Evolutionary conservation across 352 stramenopile species (phyloP).

Genomic region (Globisporangium sylvaticum): DNA sequence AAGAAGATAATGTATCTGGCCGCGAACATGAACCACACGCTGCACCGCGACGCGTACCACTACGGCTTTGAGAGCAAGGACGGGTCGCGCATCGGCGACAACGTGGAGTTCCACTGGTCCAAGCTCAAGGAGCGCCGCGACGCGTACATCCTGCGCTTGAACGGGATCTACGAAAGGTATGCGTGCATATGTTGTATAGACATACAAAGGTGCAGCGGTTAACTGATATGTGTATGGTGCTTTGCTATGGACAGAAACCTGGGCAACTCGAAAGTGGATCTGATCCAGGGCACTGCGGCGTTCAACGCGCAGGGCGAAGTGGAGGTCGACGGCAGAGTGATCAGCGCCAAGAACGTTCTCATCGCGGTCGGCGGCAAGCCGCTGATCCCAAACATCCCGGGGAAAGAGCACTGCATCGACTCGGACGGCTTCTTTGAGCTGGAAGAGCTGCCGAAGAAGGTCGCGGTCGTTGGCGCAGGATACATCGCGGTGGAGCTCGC

Average conservation of each 20-base stretch:
- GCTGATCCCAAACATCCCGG: constrained; percentile 55
- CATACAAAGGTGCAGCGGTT: not conserved
- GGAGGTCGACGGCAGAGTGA: constrained; percentile 61
- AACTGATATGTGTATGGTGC: not conserved
- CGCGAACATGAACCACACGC: constrained; percentile 53
- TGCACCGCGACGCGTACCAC: constrained; percentile 47
- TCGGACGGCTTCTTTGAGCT: constrained; percentile 98
- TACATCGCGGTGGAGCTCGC: constrained; percentile 99
- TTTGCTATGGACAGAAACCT: constrained; percentile 59
- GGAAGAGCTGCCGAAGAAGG: constrained; percentile 87
- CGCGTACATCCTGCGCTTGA: constrained; percentile 93
- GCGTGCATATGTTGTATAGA: not conserved
- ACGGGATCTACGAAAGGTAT: constrained; percentile 93
- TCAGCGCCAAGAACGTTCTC: constrained; percentile 56
- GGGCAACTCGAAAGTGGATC: constrained; percentile 85
- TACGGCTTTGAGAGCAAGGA: constrained; percentile 57
- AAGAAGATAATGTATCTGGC: constrained; percentile 98
- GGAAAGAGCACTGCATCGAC: constrained; percentile 92
- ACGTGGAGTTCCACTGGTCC: constrained; percentile 84
- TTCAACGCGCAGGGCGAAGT: constrained; percentile 86
- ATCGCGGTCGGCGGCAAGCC: constrained; percentile 60
- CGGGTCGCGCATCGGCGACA: constrained; percentile 34
- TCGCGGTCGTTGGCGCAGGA: constrained; percentile 95
- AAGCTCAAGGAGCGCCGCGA: constrained; percentile 92
- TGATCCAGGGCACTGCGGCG: constrained; percentile 83